Evolutionary conservation across 257 asterid genomes (phyloP), one percentile per base, ranked within the genome.

Genomic region (Capsicum baccatum): DNA sequence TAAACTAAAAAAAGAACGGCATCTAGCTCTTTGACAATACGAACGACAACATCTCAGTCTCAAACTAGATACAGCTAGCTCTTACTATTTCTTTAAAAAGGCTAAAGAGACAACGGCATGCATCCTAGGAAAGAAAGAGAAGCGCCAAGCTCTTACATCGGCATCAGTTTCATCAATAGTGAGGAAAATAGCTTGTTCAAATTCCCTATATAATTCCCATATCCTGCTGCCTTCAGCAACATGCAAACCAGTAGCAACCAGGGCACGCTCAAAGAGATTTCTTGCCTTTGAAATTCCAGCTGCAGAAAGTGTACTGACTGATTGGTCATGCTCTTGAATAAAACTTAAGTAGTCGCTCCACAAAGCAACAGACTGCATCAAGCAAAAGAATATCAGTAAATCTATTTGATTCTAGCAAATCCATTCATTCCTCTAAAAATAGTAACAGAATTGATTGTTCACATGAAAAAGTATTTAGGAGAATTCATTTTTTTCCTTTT

Each of bases 321-420:
- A 82, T 37, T 94, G 90, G 86, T 95, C 97, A 85, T 89, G 79
- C 82, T 93, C 97, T 93, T 93, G 96, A 85, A 93, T 89, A 89
- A 91, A 95, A 87, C 89, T 93, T 84, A 95, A 82, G 93, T 94
- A 97, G 91, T 95, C 97, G 50, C 98, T 91, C 99, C 98, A 97
- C 70, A 97, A 90, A 78, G 89, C 88, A 88, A 97, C 94, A 83
- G 98, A 97, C 98, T 97, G 95, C 89, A 91, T 37, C 76, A 88
- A 87, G 84, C 83, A 74, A 84, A 69, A 26, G 54, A 78, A 50
- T 52, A 54, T 78, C 82, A 78, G 16, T 26, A 74, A 26, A 54
- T 52, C 33, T 54, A 33, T 78, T 78, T 78, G 82, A 54, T 33
- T 78, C 82, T 52, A 26, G 48, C 64, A 54, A 76, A 78, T 26